phyloP scores from a whole-genome alignment of 2,329 filamentous ascomycete species.

The Colletotrichum destructivum region DNA sequence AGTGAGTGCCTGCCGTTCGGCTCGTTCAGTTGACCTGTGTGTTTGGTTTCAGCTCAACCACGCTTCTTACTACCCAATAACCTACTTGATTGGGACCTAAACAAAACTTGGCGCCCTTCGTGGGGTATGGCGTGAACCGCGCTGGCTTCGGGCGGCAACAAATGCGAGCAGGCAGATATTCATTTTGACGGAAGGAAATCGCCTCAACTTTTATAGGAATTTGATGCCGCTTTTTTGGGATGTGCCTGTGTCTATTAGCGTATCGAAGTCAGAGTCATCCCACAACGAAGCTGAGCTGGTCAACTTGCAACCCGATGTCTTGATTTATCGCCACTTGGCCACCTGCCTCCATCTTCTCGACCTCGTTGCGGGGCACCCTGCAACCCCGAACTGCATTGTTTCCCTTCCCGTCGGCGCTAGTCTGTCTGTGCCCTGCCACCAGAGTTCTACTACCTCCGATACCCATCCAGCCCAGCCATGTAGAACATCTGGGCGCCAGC shows the following conservation, averaged over 20 bases:
- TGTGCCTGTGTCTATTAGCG: not conserved
- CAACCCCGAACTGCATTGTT: constrained; percentile 31
- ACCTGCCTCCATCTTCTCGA: constrained; percentile 18
- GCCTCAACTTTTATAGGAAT: not conserved
- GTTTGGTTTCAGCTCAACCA: not conserved
- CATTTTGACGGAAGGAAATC: not conserved
- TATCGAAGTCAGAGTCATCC: not conserved
- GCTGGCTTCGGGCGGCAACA: not conserved
- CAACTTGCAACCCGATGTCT: not conserved
- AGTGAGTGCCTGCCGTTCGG: not conserved
- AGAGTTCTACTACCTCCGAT: not conserved
- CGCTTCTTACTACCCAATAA: not conserved
- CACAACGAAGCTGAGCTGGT: not conserved
- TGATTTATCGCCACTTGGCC: constrained; percentile 25
- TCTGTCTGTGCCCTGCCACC: constrained; percentile 9
- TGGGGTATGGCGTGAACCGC: not conserved
- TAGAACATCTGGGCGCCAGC: not conserved
- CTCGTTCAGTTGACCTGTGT: not conserved
- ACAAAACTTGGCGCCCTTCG: not conserved
- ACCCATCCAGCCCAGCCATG: constrained; percentile 16
- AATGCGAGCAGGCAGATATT: not conserved
- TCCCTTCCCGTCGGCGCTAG: constrained; percentile 19
- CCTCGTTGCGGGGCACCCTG: constrained; percentile 35
- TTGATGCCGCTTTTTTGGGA: not conserved
- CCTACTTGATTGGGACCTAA: not conserved